phyloP scores from a whole-genome alignment of 2,329 filamentous ascomycete species.

The Didymella pinodella region DNA sequence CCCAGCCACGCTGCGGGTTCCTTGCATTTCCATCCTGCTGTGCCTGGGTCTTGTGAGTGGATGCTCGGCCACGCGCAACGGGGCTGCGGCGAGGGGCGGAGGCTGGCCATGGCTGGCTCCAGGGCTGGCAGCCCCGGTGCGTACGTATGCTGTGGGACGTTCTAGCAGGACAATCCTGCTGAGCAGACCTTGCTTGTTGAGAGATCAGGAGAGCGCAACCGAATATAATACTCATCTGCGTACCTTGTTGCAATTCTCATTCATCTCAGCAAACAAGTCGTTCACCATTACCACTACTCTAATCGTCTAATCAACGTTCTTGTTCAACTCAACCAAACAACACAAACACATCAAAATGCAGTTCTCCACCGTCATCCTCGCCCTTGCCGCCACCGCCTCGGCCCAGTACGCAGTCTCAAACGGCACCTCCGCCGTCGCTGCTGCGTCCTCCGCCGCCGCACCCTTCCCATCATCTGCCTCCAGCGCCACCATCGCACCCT shows the following conservation, averaged over 20 bases:
- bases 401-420: slow-evolving; percentile 37
- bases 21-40: slow-evolving; percentile 9
- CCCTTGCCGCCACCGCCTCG: slow-evolving; percentile 39
- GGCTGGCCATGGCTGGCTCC: slow-evolving; percentile 18
- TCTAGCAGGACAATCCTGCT: not conserved
- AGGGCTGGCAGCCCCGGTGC: slow-evolving; percentile 9
- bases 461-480: slow-evolving; percentile 4
- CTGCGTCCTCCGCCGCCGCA: slow-evolving; percentile 6
- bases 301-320: not conserved
- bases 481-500: slow-evolving; percentile 10
- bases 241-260: not conserved
- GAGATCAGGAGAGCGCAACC: not conserved
- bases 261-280: not conserved
- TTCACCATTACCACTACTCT: not conserved
- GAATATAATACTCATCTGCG: not conserved
- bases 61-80: not conserved
- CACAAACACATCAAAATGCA: slow-evolving; percentile 35
- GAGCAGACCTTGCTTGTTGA: not conserved
- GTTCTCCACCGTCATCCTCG: slow-evolving; percentile 41
- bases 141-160: slow-evolving; percentile 18
- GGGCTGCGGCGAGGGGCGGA: slow-evolving; percentile 9
- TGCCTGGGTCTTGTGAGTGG: slow-evolving; percentile 7
- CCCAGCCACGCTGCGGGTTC: slow-evolving; percentile 8
- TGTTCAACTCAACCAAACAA: slow-evolving; percentile 2
- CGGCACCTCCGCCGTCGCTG: slow-evolving; percentile 27